Evolutionary conservation across 2,329 filamentous ascomycete species (phyloP).

Genomic region (Fusarium sp.): DNA sequence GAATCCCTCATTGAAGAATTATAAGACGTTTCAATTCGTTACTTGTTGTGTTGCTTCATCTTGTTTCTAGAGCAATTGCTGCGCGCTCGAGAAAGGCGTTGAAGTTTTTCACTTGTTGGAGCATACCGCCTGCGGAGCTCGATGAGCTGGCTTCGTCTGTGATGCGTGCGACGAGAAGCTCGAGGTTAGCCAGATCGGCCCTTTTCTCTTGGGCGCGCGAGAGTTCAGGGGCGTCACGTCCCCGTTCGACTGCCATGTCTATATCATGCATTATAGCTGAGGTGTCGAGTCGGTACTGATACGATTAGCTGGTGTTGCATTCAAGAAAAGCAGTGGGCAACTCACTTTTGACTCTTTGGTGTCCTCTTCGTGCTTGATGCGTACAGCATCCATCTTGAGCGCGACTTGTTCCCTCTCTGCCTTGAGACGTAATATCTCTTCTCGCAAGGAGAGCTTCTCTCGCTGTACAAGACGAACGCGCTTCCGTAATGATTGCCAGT

Average conservation of each 20-base stretch:
- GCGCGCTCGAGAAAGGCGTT: conserved; percentile 72
- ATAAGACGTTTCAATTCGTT: conserved; percentile 10
- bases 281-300: conserved; percentile 59
- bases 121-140: conserved; percentile 61
- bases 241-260: conserved; percentile 65
- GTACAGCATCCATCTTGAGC: conserved; percentile 70
- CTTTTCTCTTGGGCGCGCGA: conserved; percentile 57
- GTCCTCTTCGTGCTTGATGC: conserved; percentile 67
- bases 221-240: conserved; percentile 60
- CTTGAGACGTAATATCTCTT: conserved; percentile 69
- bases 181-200: conserved; percentile 66
- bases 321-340: neutral
- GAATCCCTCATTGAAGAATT: neutral
- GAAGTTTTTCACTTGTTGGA: conserved; percentile 69
- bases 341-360: conserved; percentile 63
- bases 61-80: conserved; percentile 64
- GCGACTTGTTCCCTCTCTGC: conserved; percentile 71
- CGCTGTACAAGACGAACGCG: conserved; percentile 67
- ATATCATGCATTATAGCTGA: conserved; percentile 71
- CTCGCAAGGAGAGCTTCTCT: conserved; percentile 66
- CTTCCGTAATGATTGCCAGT: conserved; percentile 66
- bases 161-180: conserved; percentile 65
- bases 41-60: conserved; percentile 40
- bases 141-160: conserved; percentile 63
- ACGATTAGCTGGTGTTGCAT: neutral